Evolutionary conservation across 305 asterid genomes (phyloP).

Genomic region (Caryopteris hybrid): DNA sequence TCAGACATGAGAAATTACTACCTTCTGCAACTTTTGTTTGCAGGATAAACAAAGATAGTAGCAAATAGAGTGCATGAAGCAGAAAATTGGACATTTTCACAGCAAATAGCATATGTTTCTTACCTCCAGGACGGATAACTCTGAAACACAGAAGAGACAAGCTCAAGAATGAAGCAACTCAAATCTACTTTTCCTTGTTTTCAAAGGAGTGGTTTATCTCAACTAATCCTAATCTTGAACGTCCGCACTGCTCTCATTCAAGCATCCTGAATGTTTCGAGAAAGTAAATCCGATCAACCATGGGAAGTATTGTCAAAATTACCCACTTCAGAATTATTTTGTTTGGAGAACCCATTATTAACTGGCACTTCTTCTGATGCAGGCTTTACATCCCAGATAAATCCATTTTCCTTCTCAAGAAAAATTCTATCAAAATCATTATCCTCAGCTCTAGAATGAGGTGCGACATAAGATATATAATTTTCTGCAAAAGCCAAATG

Average conservation of each 20-base stretch:
- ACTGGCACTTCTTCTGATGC: conserved; percentile 46
- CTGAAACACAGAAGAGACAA: conserved; percentile 30
- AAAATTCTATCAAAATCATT: conserved; percentile 38
- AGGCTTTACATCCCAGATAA: conserved; percentile 69
- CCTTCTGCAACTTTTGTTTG: no score
- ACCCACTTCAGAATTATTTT: conserved; percentile 49
- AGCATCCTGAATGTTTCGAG: conserved; percentile 34
- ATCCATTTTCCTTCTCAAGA: conserved; percentile 66
- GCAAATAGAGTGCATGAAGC: no score
- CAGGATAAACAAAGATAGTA: no score
- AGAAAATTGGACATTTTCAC: neutral
- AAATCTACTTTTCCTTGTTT: conserved; percentile 33
- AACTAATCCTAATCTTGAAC: conserved; percentile 32
- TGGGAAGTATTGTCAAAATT: conserved; percentile 33
- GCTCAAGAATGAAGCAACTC: conserved; percentile 33
- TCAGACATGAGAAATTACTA: no score
- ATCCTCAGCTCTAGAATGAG: conserved; percentile 39
- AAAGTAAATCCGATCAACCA: conserved; percentile 35
- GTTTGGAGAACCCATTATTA: conserved; percentile 52
- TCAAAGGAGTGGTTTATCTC: conserved; percentile 29
- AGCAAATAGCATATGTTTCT: neutral
- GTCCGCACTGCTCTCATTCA: conserved; percentile 30
- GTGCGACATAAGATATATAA: conserved; percentile 46
- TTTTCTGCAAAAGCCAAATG: conserved; percentile 48
- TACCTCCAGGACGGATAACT: conserved; percentile 45